A percentile compares a stretch with the other conserved stretches of the same genome.
These are phyloP conservation scores for Candolleomyces efflorescens DNA, from an alignment of 768 basidiomycete species.

Conservation along the genomic window DNA sequence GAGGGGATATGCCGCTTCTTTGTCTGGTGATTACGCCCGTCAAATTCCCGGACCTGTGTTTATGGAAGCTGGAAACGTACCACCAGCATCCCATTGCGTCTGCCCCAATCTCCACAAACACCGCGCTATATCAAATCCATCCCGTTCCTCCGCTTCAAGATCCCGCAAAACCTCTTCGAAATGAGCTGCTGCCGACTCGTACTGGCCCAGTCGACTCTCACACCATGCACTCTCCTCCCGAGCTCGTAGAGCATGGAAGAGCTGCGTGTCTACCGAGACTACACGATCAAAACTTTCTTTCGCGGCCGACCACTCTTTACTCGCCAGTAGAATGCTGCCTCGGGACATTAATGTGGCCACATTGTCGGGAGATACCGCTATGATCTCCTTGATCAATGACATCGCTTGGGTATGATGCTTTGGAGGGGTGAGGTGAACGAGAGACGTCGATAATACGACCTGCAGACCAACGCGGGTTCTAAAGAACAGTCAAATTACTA, in stretches of 20 bases:
- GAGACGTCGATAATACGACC: conserved; percentile 63
- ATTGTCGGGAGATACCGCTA: conserved; percentile 59
- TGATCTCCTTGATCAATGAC: conserved; percentile 66
- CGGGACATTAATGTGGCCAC: conserved; percentile 65
- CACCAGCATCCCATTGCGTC: conserved; percentile 66
- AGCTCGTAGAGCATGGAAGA: conserved; percentile 54
- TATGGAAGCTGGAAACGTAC: conserved; percentile 36
- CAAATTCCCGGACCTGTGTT: conserved; percentile 3
- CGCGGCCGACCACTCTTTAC: conserved; percentile 67
- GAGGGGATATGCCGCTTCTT: conserved; percentile 65
- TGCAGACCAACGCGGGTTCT: conserved; percentile 71
- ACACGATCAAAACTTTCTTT: conserved; percentile 58
- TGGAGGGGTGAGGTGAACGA: conserved; percentile 84
- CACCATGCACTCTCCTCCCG: conserved; percentile 89
- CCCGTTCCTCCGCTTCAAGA: conserved; percentile 42
- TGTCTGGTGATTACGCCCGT: conserved; percentile 38
- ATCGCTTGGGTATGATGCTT: conserved; percentile 84
- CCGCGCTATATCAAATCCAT: conserved; percentile 60
- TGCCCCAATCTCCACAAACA: conserved; percentile 84
- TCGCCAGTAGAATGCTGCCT: conserved; percentile 67
- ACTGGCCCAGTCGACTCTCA: conserved; percentile 46
- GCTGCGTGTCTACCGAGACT: conserved; percentile 39
- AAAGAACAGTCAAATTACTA: not conserved
- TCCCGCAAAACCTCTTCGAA: conserved; percentile 45
- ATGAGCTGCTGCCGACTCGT: conserved; percentile 40